A percentile compares a stretch with the other conserved stretches of the same genome.
Evolutionary conservation across 78 protist species (phyloP).

Genomic region (Carpediemonas membranifera): DNA sequence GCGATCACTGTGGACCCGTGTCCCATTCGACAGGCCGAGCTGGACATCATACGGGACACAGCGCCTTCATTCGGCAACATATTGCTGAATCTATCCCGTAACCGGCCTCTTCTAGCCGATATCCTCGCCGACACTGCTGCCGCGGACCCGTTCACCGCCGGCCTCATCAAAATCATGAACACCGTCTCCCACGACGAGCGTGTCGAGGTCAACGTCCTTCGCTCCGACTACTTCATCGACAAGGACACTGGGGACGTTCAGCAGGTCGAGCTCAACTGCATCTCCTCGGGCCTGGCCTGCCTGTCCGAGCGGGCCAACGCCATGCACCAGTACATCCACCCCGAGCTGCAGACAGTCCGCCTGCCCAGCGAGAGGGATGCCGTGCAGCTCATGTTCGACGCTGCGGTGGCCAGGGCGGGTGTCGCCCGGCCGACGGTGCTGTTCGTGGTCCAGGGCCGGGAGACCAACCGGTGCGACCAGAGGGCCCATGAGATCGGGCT

Average conservation of each 20-base stretch:
- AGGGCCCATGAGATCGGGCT: conserved; percentile 35
- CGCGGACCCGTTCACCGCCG: no score
- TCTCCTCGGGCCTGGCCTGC: conserved; percentile 59
- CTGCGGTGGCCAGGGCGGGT: background rate
- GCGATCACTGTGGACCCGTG: no score
- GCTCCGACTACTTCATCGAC: conserved; percentile 84
- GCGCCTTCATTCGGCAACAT: no score
- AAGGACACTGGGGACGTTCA: conserved; percentile 1
- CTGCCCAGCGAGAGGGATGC: background rate
- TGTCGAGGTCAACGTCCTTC: no score
- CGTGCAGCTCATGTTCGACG: no score
- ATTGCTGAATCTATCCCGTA: no score
- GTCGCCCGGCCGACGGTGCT: conserved; percentile 11
- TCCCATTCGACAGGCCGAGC: no score
- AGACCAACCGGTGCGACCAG: conserved; percentile 63
- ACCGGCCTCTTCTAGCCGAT: no score
- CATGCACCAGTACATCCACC: conserved; percentile 40
- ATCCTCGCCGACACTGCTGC: no score
- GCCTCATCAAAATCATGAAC: no score
- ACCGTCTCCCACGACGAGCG: no score
- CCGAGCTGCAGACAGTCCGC: background rate
- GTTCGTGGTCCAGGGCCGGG: conserved; percentile 55
- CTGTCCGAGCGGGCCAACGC: conserved; percentile 27
- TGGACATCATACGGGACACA: no score
- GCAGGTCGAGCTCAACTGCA: conserved; percentile 84